Evolutionary conservation across 192 early-diverging fungal genomes (phyloP).

Genomic region (Podila horticola): DNA sequence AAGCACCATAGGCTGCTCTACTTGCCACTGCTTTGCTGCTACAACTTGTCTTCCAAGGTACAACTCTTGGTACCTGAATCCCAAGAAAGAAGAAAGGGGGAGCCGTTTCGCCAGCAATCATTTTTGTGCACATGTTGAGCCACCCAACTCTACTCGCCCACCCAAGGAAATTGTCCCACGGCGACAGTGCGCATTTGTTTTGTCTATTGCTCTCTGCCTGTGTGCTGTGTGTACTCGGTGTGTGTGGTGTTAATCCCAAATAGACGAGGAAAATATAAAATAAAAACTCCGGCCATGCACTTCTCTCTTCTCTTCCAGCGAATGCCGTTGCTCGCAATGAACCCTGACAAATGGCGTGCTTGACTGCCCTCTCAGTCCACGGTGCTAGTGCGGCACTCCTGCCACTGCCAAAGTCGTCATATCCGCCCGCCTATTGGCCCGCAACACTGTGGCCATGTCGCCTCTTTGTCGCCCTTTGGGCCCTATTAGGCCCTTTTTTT

Average conservation of each 20-base stretch:
- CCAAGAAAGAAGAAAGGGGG: neutral
- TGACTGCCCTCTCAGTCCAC: neutral
- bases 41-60: too few relatives aligned
- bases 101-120: neutral
- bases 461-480: too few relatives aligned
- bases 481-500: too few relatives aligned
- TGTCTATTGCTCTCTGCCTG: neutral
- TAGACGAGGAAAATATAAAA: neutral
- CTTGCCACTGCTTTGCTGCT: too few relatives aligned
- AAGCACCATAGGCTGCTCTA: too few relatives aligned
- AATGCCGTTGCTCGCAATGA: neutral
- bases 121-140: neutral
- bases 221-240: too few relatives aligned
- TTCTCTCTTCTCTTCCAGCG: neutral
- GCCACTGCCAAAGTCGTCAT: too few relatives aligned
- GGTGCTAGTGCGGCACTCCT: too few relatives aligned
- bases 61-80: neutral
- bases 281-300: slow-evolving; percentile 4
- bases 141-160: neutral
- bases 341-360: slow-evolving; percentile 2
- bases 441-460: too few relatives aligned
- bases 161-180: slow-evolving; percentile 2
- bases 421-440: too few relatives aligned
- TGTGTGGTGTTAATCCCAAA: neutral
- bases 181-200: slow-evolving; percentile 7